These are phyloP conservation scores for Penicillium odoratum DNA, from an alignment of 495 filamentous ascomycete species.

Conservation along the genomic window DNA sequence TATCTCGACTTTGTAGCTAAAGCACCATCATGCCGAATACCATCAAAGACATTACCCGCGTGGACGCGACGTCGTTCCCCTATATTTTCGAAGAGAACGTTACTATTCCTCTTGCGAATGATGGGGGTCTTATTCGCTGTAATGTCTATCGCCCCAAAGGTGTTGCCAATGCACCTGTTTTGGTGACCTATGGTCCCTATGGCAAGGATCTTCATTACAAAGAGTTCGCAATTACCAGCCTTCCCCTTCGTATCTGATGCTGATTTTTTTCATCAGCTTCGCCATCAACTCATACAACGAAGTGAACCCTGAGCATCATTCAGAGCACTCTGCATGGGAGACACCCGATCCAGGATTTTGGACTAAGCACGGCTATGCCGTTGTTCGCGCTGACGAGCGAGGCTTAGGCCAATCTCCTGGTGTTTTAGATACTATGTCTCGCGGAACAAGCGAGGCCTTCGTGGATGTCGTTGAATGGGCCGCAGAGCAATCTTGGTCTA, in stretches of 20 bases:
- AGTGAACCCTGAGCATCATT: conserved; percentile 50
- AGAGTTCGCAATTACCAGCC: conserved; percentile 28
- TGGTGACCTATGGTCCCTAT: conserved; percentile 31
- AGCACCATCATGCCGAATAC: background rate
- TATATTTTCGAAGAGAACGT: background rate
- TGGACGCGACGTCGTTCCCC: background rate
- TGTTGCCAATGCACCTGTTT: conserved; percentile 25
- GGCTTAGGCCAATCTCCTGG: conserved; percentile 60
- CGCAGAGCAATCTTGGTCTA: conserved; percentile 59
- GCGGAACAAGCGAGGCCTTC: conserved; percentile 57
- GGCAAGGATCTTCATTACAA: conserved; percentile 53
- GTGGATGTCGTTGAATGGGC: conserved; percentile 64
- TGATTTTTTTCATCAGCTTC: background rate
- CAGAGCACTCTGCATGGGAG: conserved; percentile 60
- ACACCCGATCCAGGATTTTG: conserved; percentile 63
- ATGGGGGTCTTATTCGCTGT: conserved; percentile 21
- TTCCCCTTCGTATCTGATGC: background rate
- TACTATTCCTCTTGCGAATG: background rate
- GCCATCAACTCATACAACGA: conserved; percentile 30
- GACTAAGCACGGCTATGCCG: conserved; percentile 58
- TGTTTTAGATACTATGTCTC: conserved; percentile 59
- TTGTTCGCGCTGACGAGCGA: conserved; percentile 60
- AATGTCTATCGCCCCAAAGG: conserved; percentile 43
- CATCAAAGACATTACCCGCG: background rate
- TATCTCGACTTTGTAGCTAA: too few relatives aligned